Conservation (phyloP, 768 basidiomycete species). For the Wakefieldia striispora region DNA sequence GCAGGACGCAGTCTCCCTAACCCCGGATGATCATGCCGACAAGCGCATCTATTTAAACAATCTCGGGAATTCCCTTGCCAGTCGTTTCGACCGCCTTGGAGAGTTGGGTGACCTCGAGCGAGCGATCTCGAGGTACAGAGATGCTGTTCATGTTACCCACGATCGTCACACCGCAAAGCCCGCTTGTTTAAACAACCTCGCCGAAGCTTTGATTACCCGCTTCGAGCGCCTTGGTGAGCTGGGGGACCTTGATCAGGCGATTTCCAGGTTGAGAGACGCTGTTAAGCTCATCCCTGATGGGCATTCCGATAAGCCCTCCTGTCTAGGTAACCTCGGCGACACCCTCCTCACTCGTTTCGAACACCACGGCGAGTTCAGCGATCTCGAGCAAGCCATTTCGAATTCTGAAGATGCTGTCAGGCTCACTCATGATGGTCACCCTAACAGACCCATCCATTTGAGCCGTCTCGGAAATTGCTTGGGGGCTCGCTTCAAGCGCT, state of each 20-base stretch:
- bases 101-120: slow-evolving; percentile 3
- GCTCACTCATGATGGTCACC: not conserved
- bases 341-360: not conserved
- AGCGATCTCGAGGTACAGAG: not conserved
- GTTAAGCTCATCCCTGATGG: not conserved
- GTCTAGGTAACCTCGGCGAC: not conserved
- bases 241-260: slow-evolving; percentile 1
- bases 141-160: not conserved
- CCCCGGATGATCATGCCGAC: not conserved
- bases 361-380: not conserved
- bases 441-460: not conserved
- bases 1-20: not conserved
- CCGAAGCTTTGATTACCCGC: not conserved
- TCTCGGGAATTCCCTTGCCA: not conserved
- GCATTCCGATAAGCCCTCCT: not conserved
- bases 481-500: not conserved
- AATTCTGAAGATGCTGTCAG: not conserved
- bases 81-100: not conserved
- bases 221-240: not conserved
- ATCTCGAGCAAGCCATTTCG: not conserved
- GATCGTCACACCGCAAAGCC: not conserved
- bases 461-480: not conserved
- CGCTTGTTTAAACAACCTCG: not conserved
- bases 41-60: not conserved
- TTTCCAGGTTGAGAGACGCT: not conserved